Evolutionary conservation across 345 rosid genomes (phyloP).

Genomic region (Punica granatum): DNA sequence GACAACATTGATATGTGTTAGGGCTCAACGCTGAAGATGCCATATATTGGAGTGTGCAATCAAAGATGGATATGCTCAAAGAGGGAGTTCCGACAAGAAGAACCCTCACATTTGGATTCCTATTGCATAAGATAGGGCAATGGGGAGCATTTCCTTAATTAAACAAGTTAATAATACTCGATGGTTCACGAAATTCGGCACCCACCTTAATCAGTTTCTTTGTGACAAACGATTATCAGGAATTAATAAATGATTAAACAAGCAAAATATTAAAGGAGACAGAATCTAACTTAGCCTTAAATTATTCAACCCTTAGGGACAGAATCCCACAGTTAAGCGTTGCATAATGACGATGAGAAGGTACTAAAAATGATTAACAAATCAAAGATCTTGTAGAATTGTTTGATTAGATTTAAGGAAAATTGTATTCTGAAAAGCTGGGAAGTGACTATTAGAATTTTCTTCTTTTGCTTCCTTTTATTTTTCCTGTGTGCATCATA

Average conservation of each 20-base stretch:
- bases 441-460: no score
- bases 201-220: no score
- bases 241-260: not conserved
- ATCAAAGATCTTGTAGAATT: not conserved
- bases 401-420: not conserved
- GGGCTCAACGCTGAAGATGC: not conserved
- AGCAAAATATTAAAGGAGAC: not conserved
- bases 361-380: not conserved
- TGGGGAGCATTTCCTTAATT: not conserved
- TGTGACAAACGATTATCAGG: no score
- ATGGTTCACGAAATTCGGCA: not conserved
- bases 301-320: not conserved
- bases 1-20: not conserved
- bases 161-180: not conserved
- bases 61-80: not conserved
- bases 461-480: no score
- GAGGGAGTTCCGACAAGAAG: not conserved
- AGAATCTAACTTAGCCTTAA: no score
- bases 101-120: not conserved
- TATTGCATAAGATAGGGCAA: not conserved
- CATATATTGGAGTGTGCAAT: not conserved
- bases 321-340: not conserved
- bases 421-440: not conserved
- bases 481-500: no score
- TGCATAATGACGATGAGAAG: not conserved